Base-by-base conservation (phyloP, 2,329 filamentous ascomycete genomes). In the Davidsoniella eucalypti region DNA sequence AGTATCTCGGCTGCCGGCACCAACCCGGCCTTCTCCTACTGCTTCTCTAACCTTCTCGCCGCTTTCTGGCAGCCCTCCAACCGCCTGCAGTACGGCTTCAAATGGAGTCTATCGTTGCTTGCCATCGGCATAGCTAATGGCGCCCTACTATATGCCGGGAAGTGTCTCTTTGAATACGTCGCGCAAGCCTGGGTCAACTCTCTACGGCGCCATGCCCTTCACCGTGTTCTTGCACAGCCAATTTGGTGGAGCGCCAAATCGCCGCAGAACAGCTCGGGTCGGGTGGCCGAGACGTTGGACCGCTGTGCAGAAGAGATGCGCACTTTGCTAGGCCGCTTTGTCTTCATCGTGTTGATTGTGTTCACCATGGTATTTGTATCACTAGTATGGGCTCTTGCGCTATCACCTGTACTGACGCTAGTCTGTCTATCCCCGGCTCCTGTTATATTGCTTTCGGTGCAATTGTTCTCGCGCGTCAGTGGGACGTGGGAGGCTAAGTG, bases 291-390 rank as follows among this genome's bases (percentile, higher is more conserved):
- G 54, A 82, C 75, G 42, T 71, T 96, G 0, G 86, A 94, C 58
- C 75, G 82, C 14, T 84, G 86, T 57, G 84, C 82, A 0, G 87
- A 96, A 61, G 87, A 94, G 60, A 88, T 92, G 76, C 76, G 84
- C 7, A 87, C 85, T 57, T 67, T 96, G 0, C 71, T 94, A 0
- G 83, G 84, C 2, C 76, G 83, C 1, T 94, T 94, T 58, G 71
- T 81, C 0, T 82, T 83, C 1, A 76, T 83, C 49, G 63, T 82
- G 1, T 69, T 88, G 12, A 75, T 82, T 8, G 79, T 84, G 3
- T 60, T 69, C 0, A 64, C 77, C 47, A 88, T 94, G 72, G 70
- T 84, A 16, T 51, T 66, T 0, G 73, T 82, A n/a, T 79, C 85
- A 0, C 58, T 92, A 5, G 58, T 73, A 2, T 95, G 87, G 88